Evolutionary conservation across 148 eudicot species (phyloP).

Genomic region (Dianthus caryophyllus): DNA sequence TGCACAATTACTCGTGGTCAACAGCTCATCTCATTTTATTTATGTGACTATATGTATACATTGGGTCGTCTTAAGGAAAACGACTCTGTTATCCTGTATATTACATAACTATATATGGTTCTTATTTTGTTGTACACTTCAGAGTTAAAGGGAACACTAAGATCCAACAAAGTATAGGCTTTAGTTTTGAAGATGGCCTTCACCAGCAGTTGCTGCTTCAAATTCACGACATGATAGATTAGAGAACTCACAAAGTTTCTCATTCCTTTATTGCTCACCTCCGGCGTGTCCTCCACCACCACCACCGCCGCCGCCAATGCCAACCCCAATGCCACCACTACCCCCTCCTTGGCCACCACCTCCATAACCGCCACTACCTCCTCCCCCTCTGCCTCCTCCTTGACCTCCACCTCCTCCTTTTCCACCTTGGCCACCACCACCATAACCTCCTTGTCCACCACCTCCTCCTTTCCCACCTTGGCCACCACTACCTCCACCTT

Average conservation of each 20-base stretch:
- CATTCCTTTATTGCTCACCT: too few species aligned
- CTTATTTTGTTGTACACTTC: background rate
- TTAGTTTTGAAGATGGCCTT: background rate
- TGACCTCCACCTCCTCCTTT: background rate
- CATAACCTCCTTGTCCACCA: slow-evolving; percentile 12
- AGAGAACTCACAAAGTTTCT: background rate
- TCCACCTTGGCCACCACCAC: slow-evolving; percentile 16
- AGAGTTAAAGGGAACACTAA: too few species aligned
- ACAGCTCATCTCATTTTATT: too few species aligned
- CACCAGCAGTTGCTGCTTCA: background rate
- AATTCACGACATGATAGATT: background rate
- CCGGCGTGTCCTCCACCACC: slow-evolving; percentile 4
- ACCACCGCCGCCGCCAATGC: background rate
- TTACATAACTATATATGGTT: background rate
- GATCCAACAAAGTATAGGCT: too few species aligned
- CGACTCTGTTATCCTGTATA: too few species aligned
- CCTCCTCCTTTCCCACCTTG: slow-evolving; percentile 4
- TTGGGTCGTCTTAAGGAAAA: too few species aligned
- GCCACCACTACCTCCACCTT: background rate
- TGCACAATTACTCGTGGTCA: too few species aligned
- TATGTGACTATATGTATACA: too few species aligned
- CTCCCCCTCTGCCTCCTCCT: slow-evolving; percentile 12
- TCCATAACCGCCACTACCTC: slow-evolving; percentile 3
- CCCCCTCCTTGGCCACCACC: slow-evolving; percentile 10
- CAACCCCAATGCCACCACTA: slow-evolving; percentile 13